Base-by-base conservation (phyloP, 2,329 filamentous ascomycete genomes). In the Venturia asperata region DNA sequence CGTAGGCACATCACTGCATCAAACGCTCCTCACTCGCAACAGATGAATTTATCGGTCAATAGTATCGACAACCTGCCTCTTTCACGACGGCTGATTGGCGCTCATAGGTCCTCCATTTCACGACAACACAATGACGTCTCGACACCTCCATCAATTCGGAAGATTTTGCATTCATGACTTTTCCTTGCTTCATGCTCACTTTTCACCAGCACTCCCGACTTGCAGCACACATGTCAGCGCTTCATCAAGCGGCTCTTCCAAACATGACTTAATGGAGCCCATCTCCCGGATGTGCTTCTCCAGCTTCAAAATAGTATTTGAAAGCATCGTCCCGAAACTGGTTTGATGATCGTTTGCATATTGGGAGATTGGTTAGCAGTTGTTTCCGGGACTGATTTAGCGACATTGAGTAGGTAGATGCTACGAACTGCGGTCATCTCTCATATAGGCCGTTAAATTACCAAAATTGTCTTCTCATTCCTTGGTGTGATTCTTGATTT, bases 51-150 rank as follows among this genome's bases (percentile, higher is more conserved):
- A 15, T 37, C 30, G 52, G 52, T 58, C 52, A 58, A 37, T 58
- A 58, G 52, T 58, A 58, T 58, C 52, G 52, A 58, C 52, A 58
- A 58, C 6, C 30, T 58, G 52, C 52, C 52, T n/a, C 52, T 37
- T 58, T 58, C 52, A 58, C 52, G 27, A 58, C 52, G 27, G 52
- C 52, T 58, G 52, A 58, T 58, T 58, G 52, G 52, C 52, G 30
- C 52, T 58, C 52, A 58, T 37, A 58, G 52, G 52, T 58, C 52
- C 30, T 37, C 17, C 30, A 52, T 19, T 58, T 37, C 30, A 9
- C 52, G 52, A 58, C 30, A 21, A 58, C 27, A 58, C 5, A 10
- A 19, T 11, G 34, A 24, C n/a, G 30, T n/a, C 6, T 58, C 30
- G 52, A 58, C 5, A 58, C 52, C n/a, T 37, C 17, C 27, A 27